These are phyloP conservation scores for Botrytis medusae DNA, from an alignment of 2,329 filamentous ascomycete species.

Conservation along the genomic window DNA sequence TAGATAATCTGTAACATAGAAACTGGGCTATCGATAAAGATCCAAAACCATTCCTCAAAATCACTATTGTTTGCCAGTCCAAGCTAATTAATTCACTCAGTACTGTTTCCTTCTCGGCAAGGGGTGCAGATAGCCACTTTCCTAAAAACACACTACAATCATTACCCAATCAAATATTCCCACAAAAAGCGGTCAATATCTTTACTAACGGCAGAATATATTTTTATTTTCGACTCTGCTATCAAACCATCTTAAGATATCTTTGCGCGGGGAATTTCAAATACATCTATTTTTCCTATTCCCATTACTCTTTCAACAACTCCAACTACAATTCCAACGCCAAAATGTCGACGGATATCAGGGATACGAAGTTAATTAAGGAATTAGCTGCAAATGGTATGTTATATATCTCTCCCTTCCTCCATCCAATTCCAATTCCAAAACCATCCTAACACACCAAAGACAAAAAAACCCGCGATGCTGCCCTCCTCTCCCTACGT, in stretches of 20 bases:
- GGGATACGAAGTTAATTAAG: constrained; percentile 41
- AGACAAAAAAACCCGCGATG: constrained; percentile 78
- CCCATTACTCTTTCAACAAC: background rate
- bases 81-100: background rate
- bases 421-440: background rate
- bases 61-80: background rate
- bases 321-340: background rate
- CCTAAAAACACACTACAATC: background rate
- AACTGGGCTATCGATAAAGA: no score
- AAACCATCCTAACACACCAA: constrained; percentile 4
- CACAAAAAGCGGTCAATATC: background rate
- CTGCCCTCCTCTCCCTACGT: constrained; percentile 73
- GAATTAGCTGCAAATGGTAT: constrained; percentile 42
- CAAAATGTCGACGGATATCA: constrained; percentile 35
- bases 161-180: background rate
- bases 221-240: constrained; percentile 18
- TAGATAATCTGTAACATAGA: background rate
- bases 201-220: background rate
- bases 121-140: background rate
- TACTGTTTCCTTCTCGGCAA: background rate
- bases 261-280: constrained; percentile 1
- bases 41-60: background rate
- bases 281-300: background rate
- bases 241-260: background rate
- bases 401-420: background rate